A percentile compares a stretch with the other conserved stretches of the same genome.
phyloP scores from a whole-genome alignment of 2,329 filamentous ascomycete genomes.

The Pseudogymnoascus sp. region DNA sequence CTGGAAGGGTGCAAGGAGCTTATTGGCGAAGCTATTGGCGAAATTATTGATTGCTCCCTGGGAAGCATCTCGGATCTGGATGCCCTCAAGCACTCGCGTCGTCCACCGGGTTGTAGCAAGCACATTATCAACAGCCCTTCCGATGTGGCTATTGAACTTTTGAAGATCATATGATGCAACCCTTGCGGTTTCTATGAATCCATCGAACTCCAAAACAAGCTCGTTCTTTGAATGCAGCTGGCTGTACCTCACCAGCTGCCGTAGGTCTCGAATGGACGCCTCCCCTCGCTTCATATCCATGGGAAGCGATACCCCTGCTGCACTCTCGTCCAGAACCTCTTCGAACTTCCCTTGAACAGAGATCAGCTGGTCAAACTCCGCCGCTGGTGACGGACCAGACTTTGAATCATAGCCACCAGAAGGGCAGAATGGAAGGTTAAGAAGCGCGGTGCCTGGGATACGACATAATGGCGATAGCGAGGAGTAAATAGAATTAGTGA shows the following conservation, averaged over 20 bases:
- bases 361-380: slow-evolving; percentile 68
- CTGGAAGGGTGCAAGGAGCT: slow-evolving; percentile 52
- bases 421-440: slow-evolving; percentile 59
- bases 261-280: slow-evolving; percentile 64
- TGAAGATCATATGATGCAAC: slow-evolving; percentile 59
- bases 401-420: slow-evolving; percentile 18
- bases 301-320: slow-evolving; percentile 58
- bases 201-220: slow-evolving; percentile 66
- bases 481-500: slow-evolving; percentile 51
- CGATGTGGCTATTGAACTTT: slow-evolving; percentile 69
- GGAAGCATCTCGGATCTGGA: slow-evolving; percentile 22
- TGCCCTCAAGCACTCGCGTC: slow-evolving; percentile 37
- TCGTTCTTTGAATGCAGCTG: slow-evolving; percentile 58
- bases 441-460: slow-evolving; percentile 54
- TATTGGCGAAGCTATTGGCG: slow-evolving; percentile 31
- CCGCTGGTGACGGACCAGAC: slow-evolving; percentile 23
- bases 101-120: slow-evolving; percentile 72
- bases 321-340: slow-evolving; percentile 60
- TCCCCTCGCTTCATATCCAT: slow-evolving; percentile 75
- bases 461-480: slow-evolving; percentile 63
- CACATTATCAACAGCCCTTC: slow-evolving; percentile 64
- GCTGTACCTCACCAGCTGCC: slow-evolving; percentile 63
- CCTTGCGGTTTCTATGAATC: slow-evolving; percentile 63
- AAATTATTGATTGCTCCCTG: slow-evolving; percentile 33
- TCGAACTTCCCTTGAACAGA: slow-evolving; percentile 68